A percentile compares a stretch with the other conserved stretches of the same genome.
Conservation (phyloP, 1,139 yeast genomes). For the Lodderomyces beijingensis region DNA sequence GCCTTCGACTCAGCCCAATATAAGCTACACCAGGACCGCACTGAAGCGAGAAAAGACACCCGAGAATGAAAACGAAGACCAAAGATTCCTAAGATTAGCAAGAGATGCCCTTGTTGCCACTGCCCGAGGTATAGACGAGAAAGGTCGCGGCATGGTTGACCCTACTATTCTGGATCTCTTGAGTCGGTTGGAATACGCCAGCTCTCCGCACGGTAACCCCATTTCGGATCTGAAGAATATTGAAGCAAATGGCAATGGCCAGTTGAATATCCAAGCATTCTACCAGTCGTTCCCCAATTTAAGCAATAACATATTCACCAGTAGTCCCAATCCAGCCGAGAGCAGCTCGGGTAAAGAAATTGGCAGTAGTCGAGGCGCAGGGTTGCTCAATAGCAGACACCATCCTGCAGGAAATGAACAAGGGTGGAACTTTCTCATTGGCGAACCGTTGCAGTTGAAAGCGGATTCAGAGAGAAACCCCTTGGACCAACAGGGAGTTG, state of each 20-base stretch:
- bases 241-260: constrained; percentile 39
- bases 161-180: constrained; percentile 53
- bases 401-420: constrained; percentile 18
- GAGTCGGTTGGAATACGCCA: constrained; percentile 48
- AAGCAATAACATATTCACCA: constrained; percentile 35
- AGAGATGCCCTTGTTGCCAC: constrained; percentile 47
- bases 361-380: not conserved
- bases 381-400: constrained; percentile 4
- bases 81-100: constrained; percentile 38
- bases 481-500: not conserved
- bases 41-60: constrained; percentile 5
- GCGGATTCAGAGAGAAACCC: constrained; percentile 7
- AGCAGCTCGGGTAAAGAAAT: not conserved
- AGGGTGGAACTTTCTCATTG: constrained; percentile 37
- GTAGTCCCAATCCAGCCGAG: not conserved
- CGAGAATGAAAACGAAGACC: constrained; percentile 29
- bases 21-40: constrained; percentile 11
- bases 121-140: constrained; percentile 29
- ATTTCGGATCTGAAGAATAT: constrained; percentile 32
- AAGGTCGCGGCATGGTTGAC: constrained; percentile 31
- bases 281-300: constrained; percentile 42
- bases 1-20: constrained; percentile 10
- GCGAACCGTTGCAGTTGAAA: constrained; percentile 19
- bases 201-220: constrained; percentile 52
- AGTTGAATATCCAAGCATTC: constrained; percentile 41